Percentiles rank a stretch among this genome's conserved stretches.
phyloP scores from a whole-genome alignment of 2,329 filamentous ascomycete species.

The Colletotrichum camelliae region DNA sequence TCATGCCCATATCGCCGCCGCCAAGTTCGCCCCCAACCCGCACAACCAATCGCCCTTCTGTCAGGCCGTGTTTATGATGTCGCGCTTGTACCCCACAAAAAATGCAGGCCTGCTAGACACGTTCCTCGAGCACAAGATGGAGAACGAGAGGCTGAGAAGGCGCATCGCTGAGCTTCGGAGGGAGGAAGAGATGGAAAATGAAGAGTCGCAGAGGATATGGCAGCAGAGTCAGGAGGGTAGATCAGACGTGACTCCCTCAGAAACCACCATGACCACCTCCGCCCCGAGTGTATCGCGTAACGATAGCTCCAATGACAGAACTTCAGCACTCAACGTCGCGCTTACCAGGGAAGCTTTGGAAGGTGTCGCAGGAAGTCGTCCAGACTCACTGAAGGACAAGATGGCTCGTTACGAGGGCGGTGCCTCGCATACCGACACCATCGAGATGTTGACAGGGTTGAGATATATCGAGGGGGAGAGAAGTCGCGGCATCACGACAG shows the following conservation, averaged over 20 bases:
- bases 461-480: slow-evolving; percentile 89
- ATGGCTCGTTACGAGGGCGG: slow-evolving; percentile 79
- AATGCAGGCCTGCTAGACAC: slow-evolving; percentile 87
- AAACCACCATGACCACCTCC: slow-evolving; percentile 45
- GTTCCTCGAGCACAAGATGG: slow-evolving; percentile 95
- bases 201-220: slow-evolving; percentile 68
- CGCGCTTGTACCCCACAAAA: slow-evolving; percentile 86
- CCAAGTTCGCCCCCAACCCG: slow-evolving; percentile 66
- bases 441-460: slow-evolving; percentile 91
- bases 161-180: slow-evolving; percentile 84
- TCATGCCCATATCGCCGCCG: slow-evolving; percentile 83
- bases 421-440: slow-evolving; percentile 79
- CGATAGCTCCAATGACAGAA: slow-evolving; percentile 72
- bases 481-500: slow-evolving; percentile 86
- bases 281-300: slow-evolving; percentile 34
- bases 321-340: slow-evolving; percentile 63
- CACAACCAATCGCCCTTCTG: slow-evolving; percentile 74
- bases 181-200: slow-evolving; percentile 83
- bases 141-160: slow-evolving; percentile 86
- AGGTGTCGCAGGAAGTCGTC: slow-evolving; percentile 67
- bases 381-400: slow-evolving; percentile 83
- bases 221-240: slow-evolving; percentile 61
- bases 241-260: slow-evolving; percentile 58
- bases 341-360: slow-evolving; percentile 84
- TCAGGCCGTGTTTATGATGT: slow-evolving; percentile 92